Evolutionary conservation across 345 rosid species (phyloP), one percentile per base, ranked within the genome.

Genomic region (Aquilaria sinensis): DNA sequence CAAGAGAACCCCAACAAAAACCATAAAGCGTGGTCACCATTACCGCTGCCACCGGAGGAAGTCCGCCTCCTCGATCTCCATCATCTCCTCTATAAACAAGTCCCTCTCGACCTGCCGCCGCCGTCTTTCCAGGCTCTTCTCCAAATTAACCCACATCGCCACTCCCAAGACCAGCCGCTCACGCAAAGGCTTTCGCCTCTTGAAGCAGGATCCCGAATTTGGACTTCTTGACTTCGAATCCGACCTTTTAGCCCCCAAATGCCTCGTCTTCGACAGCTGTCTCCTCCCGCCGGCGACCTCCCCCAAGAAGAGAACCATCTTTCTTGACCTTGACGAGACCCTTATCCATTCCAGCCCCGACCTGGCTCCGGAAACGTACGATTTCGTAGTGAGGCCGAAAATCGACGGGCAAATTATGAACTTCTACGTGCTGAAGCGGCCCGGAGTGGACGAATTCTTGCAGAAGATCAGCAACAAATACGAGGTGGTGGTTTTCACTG

Each of bases 291-390:
- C 82, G 0, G 14, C 72, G 70, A 64, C 53, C 23, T 76, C 78
- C 0, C 45, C 69, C 0, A 33, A 41, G 43, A 81, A 80, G 62
- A 86, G 63, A 72, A 90, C 97, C 3, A 75, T 88, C n/a, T 83
- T 90, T 68, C 83, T 93, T 11, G 98, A 93, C 68, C 94, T 93
- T 2, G 98, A 93, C 56, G 97, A 93, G 71, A 93, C 97, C 0
- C 74, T 90, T 8, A 75, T 90, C 29, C 98, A 93, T 63, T 90
- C 98, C n/a, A 75, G 80, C 23, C 60, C 90, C 6, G 94, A 83
- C 73, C 96, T 85, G 11, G 94, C 96, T 9, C 73, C 88, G 0
- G 62, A 72, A 9, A 70, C 33, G 57, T 81, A 83, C 65, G 90
- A 93, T 77, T 93, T 90, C 73, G 47, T 76, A 0, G 96, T 93